phyloP scores from a whole-genome alignment of 2,329 filamentous ascomycete species.

The Venturia nashicola region DNA sequence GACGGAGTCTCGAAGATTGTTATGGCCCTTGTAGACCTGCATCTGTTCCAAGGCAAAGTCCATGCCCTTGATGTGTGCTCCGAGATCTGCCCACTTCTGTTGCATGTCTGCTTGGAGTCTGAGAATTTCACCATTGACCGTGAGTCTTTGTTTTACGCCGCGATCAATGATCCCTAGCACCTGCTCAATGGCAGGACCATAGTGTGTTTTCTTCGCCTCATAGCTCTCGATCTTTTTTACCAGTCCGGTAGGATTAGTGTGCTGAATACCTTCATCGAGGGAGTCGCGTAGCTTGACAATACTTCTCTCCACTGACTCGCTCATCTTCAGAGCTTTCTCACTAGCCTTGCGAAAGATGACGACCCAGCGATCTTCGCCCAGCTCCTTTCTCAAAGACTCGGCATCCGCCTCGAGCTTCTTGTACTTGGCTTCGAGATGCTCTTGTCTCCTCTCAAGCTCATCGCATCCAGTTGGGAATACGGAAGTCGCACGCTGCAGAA shows the following conservation, averaged over 20 bases:
- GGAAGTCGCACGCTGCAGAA: conserved; percentile 62
- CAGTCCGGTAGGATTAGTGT: conserved; percentile 57
- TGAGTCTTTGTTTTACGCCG: conserved; percentile 88
- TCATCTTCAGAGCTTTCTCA: conserved; percentile 89
- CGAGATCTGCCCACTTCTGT: conserved; percentile 65
- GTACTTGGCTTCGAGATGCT: conserved; percentile 71
- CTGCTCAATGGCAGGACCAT: conserved; percentile 82
- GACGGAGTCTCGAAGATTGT: conserved; percentile 75
- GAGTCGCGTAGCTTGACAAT: conserved; percentile 70
- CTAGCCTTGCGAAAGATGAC: conserved; percentile 90
- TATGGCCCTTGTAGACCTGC: conserved; percentile 44
- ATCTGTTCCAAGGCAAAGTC: conserved; percentile 65
- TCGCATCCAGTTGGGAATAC: conserved; percentile 86
- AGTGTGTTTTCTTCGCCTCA: conserved; percentile 89
- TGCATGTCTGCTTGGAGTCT: conserved; percentile 77
- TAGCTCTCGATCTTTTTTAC: conserved; percentile 83
- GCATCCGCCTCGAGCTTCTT: conserved; percentile 82
- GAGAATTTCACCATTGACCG: conserved; percentile 90
- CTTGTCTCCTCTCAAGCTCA: conserved; percentile 66
- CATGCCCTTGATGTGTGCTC: conserved; percentile 64
- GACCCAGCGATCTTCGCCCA: conserved; percentile 93
- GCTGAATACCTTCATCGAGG: conserved; percentile 60
- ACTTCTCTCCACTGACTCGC: conserved; percentile 84
- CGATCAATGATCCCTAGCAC: conserved; percentile 89
- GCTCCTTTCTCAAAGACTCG: conserved; percentile 74